Evolutionary conservation across 2,329 filamentous ascomycete species (phyloP), one percentile per base, ranked within the genome.

Genomic region (Sarocladium brachiariae): DNA sequence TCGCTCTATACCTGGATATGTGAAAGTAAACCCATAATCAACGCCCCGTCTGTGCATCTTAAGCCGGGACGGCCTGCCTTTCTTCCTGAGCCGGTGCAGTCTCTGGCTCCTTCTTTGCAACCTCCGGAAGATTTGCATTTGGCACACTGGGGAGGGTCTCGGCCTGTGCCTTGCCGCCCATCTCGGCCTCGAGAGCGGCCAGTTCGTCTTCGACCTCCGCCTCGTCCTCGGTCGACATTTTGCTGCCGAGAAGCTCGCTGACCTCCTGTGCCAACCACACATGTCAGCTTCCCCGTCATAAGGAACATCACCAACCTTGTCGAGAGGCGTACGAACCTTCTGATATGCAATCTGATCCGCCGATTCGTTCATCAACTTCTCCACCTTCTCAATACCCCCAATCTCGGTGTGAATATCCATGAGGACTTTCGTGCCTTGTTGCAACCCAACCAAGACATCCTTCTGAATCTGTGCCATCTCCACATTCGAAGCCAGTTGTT

Each of bases 401-500:
- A 99, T 97, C 73, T 99, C 92, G 61, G 80, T 81, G 65, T 97
- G 87, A 52, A 99, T 97, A 66, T 93, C 87, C 64, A 88, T 84
- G 53, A 99, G 75, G 31, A 97, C 93, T 55, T 79, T 80, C 0
- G 91, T 96, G 35, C 92, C 92, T 73, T 96, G 90, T 69, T 95
- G 86, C 60, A 99, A 69, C 0, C 93, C 93, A 68, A 88, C 96
- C 3, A 99, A 66, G 33, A 99, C 87, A 72, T 97, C 93, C 71
- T 96, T 97, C 67, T 97, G 92, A 58, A 99, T 93, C 23, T 92
- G 80, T 34, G 93, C 89, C 69, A 99, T 99, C 70, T 99, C 93
- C 61, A 99, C 90, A 64, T 83, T 90, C 51, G 82, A 81, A 8
- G 89, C 93, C 58, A 99, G 74, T 63, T 89, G 83, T 73, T 99